phyloP scores from a whole-genome alignment of 495 filamentous ascomycete species.

The Penicillium fimorum region DNA sequence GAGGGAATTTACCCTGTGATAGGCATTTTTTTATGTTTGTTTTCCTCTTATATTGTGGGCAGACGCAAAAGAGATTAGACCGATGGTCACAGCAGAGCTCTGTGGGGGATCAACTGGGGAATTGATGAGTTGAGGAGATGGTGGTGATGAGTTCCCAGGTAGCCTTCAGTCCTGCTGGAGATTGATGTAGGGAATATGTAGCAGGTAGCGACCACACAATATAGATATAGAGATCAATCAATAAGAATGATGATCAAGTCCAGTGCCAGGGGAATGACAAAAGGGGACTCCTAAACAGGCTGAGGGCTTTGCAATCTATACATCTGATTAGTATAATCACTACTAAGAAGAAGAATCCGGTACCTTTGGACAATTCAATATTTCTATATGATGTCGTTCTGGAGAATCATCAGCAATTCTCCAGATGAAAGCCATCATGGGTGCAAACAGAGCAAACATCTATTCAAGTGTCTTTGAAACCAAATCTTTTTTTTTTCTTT shows the following conservation, averaged over 20 bases:
- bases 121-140: not conserved
- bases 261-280: not conserved
- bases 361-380: not conserved
- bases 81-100: not conserved
- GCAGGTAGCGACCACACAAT: not conserved
- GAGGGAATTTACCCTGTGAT: slow-evolving; percentile 31
- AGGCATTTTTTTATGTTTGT: slow-evolving; percentile 25
- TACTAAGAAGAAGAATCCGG: not conserved
- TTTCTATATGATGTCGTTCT: slow-evolving; percentile 1
- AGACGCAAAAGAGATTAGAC: not conserved
- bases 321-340: not conserved
- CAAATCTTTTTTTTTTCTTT: too few species aligned
- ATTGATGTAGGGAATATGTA: not conserved
- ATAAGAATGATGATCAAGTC: not conserved
- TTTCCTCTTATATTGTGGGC: not conserved
- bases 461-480: not conserved
- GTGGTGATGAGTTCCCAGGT: not conserved
- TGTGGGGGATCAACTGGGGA: not conserved
- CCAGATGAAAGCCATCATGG: not conserved
- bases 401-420: not conserved
- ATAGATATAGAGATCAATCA: not conserved
- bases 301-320: slow-evolving; percentile 1
- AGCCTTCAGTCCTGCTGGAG: not conserved
- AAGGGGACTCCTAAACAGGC: not conserved
- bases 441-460: slow-evolving; percentile 15